These are phyloP conservation scores for barley (Hordeum vulgare) DNA, from an alignment of 176 grass and related monocot species.

Conservation along the genomic window MorexV3_pseudomolecules_assembly NC_058524.1:100790852-100791351, in stretches of 20 bases:
- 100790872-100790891: not conserved
- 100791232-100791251: not conserved
- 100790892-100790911: slow-evolving; percentile 89
- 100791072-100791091: slow-evolving; percentile 82
- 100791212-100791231: not conserved
- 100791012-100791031: not conserved
- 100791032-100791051: not conserved
- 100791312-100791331: not conserved
- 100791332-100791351: not conserved
- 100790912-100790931: slow-evolving; percentile 94
- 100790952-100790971: slow-evolving; percentile 89
- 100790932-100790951: slow-evolving; percentile 95
- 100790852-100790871: not conserved
- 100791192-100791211: not conserved
- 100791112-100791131: slow-evolving; percentile 96
- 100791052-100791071: slow-evolving; percentile 86
- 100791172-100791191: slow-evolving; percentile 68
- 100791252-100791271: not conserved
- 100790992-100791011: not conserved
- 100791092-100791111: slow-evolving; percentile 83
- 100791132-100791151: slow-evolving; percentile 70
- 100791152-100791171: slow-evolving; percentile 97
- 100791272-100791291: not conserved
- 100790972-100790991: slow-evolving; percentile 67
- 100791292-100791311: not conserved